phyloP scores from a whole-genome alignment of 1,139 yeast species.

The Suhomyces guaymorum region DNA sequence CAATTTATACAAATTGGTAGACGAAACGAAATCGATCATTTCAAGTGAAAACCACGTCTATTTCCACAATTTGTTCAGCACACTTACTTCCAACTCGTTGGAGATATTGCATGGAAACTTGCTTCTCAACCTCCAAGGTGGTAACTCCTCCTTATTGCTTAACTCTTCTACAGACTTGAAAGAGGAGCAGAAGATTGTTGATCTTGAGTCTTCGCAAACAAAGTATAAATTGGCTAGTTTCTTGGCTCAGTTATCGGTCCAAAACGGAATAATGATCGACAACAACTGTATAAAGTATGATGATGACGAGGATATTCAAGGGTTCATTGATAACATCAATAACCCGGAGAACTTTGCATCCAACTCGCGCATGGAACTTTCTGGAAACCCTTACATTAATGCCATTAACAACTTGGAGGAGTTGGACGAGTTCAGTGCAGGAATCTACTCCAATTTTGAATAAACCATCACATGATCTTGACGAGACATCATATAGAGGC shows the following conservation, averaged over 20 bases:
- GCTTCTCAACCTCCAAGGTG: conserved; percentile 13
- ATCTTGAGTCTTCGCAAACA: conserved; percentile 21
- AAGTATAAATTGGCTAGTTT: conserved; percentile 65
- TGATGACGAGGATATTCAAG: conserved; percentile 45
- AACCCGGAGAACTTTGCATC: conserved; percentile 8
- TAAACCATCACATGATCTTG: conserved; percentile 15
- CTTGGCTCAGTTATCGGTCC: conserved; percentile 67
- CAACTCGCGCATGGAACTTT: conserved; percentile 15
- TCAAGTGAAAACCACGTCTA: conserved; percentile 13
- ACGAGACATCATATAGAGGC: too few relatives aligned
- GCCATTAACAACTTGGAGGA: conserved; percentile 58
- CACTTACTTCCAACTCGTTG: conserved; percentile 31
- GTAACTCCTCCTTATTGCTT: conserved; percentile 11
- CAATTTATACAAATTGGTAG: conserved; percentile 46
- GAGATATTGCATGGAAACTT: conserved; percentile 34
- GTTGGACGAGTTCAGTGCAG: conserved; percentile 84
- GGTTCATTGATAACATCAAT: conserved; percentile 15
- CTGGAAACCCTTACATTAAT: conserved; percentile 46
- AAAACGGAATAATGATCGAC: conserved; percentile 57
- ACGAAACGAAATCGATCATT: conserved; percentile 43
- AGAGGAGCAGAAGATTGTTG: conserved; percentile 22
- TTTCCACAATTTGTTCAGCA: conserved; percentile 32
- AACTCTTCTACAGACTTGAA: conserved; percentile 12
- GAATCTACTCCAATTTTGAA: conserved; percentile 84
- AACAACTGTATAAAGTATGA: conserved; percentile 43